Conservation (phyloP, 2,329 filamentous ascomycete species). For the Exutisphaerella laricina region DNA sequence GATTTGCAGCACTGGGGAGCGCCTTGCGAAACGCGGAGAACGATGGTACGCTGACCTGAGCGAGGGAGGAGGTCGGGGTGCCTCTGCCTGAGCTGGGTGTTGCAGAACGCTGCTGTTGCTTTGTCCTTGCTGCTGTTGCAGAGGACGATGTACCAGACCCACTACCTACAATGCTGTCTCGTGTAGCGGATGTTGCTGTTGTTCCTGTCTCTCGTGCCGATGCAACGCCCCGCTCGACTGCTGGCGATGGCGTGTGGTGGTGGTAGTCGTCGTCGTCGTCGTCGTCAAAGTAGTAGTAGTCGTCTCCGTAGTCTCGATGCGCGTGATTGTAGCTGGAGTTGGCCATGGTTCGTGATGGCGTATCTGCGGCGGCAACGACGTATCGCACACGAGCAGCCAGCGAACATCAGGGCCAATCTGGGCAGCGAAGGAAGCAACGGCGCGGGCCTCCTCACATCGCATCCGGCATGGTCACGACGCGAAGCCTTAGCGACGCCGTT, state of each 20-base stretch:
- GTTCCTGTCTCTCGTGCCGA: constrained; percentile 1
- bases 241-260: not conserved
- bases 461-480: constrained; percentile 1
- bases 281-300: constrained; percentile 35
- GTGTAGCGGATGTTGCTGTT: not conserved
- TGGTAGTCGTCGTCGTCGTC: too few species aligned
- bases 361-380: too few species aligned
- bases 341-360: too few species aligned
- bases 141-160: too few species aligned
- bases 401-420: too few species aligned
- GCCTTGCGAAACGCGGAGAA: not conserved
- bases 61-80: not conserved
- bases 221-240: not conserved
- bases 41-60: not conserved
- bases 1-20: not conserved
- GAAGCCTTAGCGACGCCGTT: not conserved
- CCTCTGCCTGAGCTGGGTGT: not conserved
- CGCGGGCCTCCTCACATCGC: not conserved
- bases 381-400: too few species aligned
- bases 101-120: too few species aligned
- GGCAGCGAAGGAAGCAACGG: too few species aligned
- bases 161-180: too few species aligned
- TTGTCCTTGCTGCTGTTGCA: too few species aligned
- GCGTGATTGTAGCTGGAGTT: too few species aligned
- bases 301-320: constrained; percentile 7